Evolutionary conservation across 2,329 filamentous ascomycete genomes (phyloP).

Genomic region (Cercospora sp.): DNA sequence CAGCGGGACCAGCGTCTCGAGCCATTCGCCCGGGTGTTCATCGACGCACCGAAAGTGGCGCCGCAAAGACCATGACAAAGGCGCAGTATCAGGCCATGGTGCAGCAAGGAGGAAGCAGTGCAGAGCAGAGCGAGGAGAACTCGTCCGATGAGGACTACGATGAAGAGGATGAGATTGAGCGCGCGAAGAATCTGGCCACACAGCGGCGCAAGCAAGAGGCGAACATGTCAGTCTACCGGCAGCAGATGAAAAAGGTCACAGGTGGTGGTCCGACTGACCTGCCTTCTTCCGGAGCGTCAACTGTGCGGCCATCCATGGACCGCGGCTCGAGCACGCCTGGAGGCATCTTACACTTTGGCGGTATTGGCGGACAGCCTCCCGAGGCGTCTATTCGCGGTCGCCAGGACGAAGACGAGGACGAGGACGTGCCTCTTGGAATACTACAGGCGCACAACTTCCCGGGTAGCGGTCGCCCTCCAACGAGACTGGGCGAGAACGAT

Average conservation of each 20-base stretch:
- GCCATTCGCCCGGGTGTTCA: conserved; percentile 32
- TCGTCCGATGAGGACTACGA: conserved; percentile 61
- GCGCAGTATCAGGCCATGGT: conserved; percentile 81
- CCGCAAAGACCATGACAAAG: conserved; percentile 78
- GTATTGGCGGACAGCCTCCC: conserved; percentile 35
- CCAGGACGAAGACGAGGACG: conserved; percentile 69
- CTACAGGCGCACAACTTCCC: conserved; percentile 88
- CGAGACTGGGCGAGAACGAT: conserved; percentile 57
- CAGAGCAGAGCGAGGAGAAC: conserved; percentile 45
- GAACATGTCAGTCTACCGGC: conserved; percentile 83
- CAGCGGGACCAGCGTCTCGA: conserved; percentile 37
- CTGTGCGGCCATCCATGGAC: conserved; percentile 57
- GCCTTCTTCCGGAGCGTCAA: conserved; percentile 39
- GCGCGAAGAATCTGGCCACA: conserved; percentile 68
- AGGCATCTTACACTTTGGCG: conserved; percentile 34
- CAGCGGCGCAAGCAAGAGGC: conserved; percentile 86
- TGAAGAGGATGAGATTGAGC: conserved; percentile 76
- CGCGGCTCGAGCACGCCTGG: conserved; percentile 47
- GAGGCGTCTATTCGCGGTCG: conserved; percentile 29
- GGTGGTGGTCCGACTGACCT: conserved; percentile 62
- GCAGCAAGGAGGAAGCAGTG: conserved; percentile 57
- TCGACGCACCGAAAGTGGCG: conserved; percentile 28
- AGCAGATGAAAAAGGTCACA: conserved; percentile 96
- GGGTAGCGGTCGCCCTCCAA: conserved; percentile 72
- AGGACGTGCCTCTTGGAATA: conserved; percentile 83